These are phyloP conservation scores for Candida neerlandica DNA, from an alignment of 1,139 yeast species.

Conservation along the genomic window DNA sequence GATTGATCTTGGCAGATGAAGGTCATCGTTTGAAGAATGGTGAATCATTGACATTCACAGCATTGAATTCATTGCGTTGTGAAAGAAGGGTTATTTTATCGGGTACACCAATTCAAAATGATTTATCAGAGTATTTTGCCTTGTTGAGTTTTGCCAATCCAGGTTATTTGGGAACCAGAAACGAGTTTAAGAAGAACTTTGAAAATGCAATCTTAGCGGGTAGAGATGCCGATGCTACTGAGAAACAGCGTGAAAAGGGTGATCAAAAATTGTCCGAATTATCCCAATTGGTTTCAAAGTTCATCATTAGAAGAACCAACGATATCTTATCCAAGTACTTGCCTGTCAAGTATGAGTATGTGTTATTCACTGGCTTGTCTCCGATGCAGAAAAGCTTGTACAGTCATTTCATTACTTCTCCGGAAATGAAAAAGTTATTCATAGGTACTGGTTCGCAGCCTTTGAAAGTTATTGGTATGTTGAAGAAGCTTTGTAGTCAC, in stretches of 20 bases:
- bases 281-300: constrained; percentile 77
- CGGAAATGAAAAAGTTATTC: constrained; percentile 71
- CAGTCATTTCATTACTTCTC: constrained; percentile 75
- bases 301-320: constrained; percentile 93
- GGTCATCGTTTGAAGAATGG: constrained; percentile 96
- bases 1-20: constrained; percentile 90
- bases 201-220: constrained; percentile 82
- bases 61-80: constrained; percentile 80
- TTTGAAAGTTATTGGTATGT: constrained; percentile 82
- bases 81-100: constrained; percentile 88
- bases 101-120: constrained; percentile 98
- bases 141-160: constrained; percentile 93
- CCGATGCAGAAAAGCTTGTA: constrained; percentile 77
- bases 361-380: constrained; percentile 81
- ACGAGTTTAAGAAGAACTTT: constrained; percentile 81
- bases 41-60: constrained; percentile 89
- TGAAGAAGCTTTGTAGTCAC: constrained; percentile 90
- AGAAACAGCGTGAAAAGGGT: constrained; percentile 73
- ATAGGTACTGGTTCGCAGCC: constrained; percentile 81
- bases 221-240: constrained; percentile 89
- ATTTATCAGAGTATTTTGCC: constrained; percentile 92
- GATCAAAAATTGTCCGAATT: constrained; percentile 70
- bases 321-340: constrained; percentile 91
- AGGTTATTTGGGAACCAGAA: constrained; percentile 82
- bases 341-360: constrained; percentile 96